Percentiles rank a stretch among this genome's conserved stretches.
Conservation (phyloP, 306 rosid genomes). For the Canavalia gladiata region DNA sequence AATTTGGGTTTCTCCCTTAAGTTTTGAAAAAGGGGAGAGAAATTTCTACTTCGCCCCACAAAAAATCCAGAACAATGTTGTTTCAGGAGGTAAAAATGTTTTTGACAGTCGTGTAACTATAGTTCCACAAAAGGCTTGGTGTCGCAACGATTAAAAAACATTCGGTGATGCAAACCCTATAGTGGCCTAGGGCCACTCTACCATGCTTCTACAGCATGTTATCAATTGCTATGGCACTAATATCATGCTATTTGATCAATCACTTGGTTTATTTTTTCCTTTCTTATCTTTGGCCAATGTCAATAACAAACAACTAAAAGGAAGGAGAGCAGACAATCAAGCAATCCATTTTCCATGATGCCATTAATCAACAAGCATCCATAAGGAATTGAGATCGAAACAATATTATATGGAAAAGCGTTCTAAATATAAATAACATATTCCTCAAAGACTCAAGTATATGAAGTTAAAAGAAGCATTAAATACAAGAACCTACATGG, state of each 20-base stretch:
- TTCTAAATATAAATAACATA: constrained; percentile 30
- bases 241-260: constrained; percentile 26
- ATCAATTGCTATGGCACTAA: not conserved
- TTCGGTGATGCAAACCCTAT: no score
- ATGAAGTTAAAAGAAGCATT: constrained; percentile 14
- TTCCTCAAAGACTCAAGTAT: constrained; percentile 21
- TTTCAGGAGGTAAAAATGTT: no score
- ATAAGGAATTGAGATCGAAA: constrained; percentile 23
- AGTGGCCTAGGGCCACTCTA: no score
- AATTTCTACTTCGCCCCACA: no score
- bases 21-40: no score
- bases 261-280: not conserved
- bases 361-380: constrained; percentile 35
- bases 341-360: constrained; percentile 26
- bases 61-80: no score
- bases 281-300: constrained; percentile 17
- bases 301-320: constrained; percentile 12
- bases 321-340: not conserved
- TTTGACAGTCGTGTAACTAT: no score
- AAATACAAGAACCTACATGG: constrained; percentile 60
- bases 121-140: no score
- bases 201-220: no score
- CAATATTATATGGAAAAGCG: constrained; percentile 22
- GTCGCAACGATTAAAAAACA: no score
- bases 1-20: no score